Evolutionary conservation across 805 yeast genomes (phyloP).

Genomic region (Candida silvicultrix): DNA sequence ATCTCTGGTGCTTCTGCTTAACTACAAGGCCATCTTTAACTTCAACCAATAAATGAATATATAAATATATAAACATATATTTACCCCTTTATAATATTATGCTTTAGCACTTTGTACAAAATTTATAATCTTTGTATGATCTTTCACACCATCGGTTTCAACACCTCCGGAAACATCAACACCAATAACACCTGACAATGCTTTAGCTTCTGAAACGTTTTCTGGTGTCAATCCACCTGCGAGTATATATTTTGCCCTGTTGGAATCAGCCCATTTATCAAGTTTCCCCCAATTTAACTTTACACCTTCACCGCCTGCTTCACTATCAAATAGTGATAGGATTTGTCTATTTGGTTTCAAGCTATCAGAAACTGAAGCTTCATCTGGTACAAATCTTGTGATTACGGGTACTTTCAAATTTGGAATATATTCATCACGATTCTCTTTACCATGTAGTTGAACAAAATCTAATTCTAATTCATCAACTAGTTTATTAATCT

Average conservation of each 20-base stretch:
- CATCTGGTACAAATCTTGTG: constrained; percentile 62
- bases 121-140: constrained; percentile 47
- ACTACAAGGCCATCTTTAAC: constrained; percentile 1
- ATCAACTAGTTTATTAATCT: constrained; percentile 37
- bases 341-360: constrained; percentile 32
- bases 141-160: constrained; percentile 74
- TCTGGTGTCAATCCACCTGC: constrained; percentile 89
- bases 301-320: constrained; percentile 88
- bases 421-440: constrained; percentile 35
- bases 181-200: constrained; percentile 61
- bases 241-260: constrained; percentile 41
- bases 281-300: constrained; percentile 66
- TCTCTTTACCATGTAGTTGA: constrained; percentile 82
- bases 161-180: constrained; percentile 96
- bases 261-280: constrained; percentile 26
- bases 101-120: constrained; percentile 52
- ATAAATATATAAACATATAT: neutral
- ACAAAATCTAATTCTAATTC: constrained; percentile 63
- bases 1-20: constrained; percentile 72
- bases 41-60: too few relatives aligned
- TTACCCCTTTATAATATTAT: neutral
- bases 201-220: constrained; percentile 53
- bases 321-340: constrained; percentile 74
- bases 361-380: constrained; percentile 32
- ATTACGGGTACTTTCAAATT: constrained; percentile 51